Percentiles rank a stretch among this genome's conserved stretches.
Evolutionary conservation across 257 asterid genomes (phyloP).

Genomic region (Agastache rugosa): DNA sequence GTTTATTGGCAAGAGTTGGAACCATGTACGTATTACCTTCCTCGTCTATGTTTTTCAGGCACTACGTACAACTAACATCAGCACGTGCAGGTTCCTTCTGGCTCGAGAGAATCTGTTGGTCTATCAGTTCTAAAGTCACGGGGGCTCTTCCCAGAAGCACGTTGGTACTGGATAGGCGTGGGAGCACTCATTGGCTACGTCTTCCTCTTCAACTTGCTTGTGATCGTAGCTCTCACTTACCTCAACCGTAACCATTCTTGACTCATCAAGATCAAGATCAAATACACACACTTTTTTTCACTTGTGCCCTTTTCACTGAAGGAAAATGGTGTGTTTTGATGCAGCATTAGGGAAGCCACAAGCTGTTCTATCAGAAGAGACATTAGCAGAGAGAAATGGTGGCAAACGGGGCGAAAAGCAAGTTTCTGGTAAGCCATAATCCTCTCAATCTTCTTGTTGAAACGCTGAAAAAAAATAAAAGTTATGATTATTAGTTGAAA

Average conservation of each 20-base stretch:
- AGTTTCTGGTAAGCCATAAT: slow-evolving; percentile 29
- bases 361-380: slow-evolving; percentile 62
- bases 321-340: slow-evolving; percentile 5
- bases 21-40: slow-evolving; percentile 59
- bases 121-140: slow-evolving; percentile 56
- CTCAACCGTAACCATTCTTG: slow-evolving; percentile 65
- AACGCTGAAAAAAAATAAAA: background rate
- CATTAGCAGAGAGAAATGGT: slow-evolving; percentile 51
- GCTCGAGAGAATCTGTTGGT: slow-evolving; percentile 66
- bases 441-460: background rate
- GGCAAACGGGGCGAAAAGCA: slow-evolving; percentile 45
- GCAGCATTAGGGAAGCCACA: slow-evolving; percentile 83
- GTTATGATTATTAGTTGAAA: background rate
- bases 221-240: slow-evolving; percentile 60
- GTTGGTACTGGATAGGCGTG: slow-evolving; percentile 86
- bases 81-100: slow-evolving; percentile 48
- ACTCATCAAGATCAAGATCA: background rate
- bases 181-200: slow-evolving; percentile 65
- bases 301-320: background rate
- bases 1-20: slow-evolving; percentile 81
- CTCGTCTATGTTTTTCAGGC: slow-evolving; percentile 5
- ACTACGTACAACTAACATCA: slow-evolving; percentile 1
- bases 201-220: slow-evolving; percentile 62
- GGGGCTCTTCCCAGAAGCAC: slow-evolving; percentile 64
- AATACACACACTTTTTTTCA: background rate